These are phyloP conservation scores for Ogataea ganodermae DNA, from an alignment of 805 yeast species.

Conservation along the genomic window DNA sequence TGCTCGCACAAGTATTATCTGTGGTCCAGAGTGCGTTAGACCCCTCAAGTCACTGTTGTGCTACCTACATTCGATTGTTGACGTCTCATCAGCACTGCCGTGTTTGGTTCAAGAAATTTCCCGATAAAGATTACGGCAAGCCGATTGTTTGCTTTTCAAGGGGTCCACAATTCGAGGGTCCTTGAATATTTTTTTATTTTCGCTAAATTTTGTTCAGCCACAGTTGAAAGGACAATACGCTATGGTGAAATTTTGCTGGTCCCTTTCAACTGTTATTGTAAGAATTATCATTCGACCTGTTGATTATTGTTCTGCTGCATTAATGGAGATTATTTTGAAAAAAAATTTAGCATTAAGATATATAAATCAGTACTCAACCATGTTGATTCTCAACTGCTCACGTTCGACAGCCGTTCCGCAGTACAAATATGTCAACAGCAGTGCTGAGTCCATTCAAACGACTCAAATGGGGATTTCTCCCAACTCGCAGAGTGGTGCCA, in stretches of 20 bases:
- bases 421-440: not conserved
- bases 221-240: not conserved
- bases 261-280: no score
- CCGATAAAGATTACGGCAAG: not conserved
- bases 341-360: no score
- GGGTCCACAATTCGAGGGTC: slow-evolving; percentile 4
- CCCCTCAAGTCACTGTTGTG: no score
- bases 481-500: not conserved
- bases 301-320: no score
- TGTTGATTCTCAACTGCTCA: no score
- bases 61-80: no score
- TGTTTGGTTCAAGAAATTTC: not conserved
- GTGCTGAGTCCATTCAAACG: not conserved
- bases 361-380: no score
- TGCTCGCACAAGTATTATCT: no score
- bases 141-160: not conserved
- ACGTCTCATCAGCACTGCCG: no score
- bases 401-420: not conserved
- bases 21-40: no score
- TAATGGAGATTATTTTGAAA: no score
- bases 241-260: not conserved
- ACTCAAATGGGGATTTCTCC: slow-evolving; percentile 6
- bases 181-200: not conserved
- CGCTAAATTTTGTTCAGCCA: not conserved
- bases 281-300: no score